Conservation (phyloP, 176 grass and related monocot genomes). For the Elaeis guineensis region DNA sequence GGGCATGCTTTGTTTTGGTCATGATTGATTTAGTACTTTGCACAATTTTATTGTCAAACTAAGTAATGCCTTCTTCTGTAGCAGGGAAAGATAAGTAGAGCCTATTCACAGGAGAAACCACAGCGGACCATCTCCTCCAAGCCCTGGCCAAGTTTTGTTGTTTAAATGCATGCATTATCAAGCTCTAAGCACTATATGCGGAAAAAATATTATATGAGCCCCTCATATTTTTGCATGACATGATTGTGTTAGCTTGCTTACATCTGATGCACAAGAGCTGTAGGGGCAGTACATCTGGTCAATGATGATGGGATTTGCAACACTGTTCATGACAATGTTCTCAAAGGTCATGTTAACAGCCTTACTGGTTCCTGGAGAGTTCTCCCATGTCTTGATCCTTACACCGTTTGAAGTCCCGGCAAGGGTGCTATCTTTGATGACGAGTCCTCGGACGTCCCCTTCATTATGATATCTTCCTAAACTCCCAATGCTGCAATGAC, state of each 20-base stretch:
- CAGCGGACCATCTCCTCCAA: too few species aligned
- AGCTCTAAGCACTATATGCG: too few species aligned
- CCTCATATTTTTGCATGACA: too few species aligned
- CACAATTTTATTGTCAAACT: too few species aligned
- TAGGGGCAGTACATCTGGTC: slow-evolving; percentile 38
- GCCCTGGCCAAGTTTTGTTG: too few species aligned
- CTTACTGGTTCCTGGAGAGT: slow-evolving; percentile 1
- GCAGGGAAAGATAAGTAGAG: too few species aligned
- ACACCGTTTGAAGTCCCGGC: slow-evolving; percentile 14
- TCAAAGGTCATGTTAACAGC: slow-evolving; percentile 25
- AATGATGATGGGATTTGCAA: slow-evolving; percentile 29
- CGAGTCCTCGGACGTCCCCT: slow-evolving; percentile 17
- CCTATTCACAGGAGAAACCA: too few species aligned
- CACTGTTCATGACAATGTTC: slow-evolving; percentile 27
- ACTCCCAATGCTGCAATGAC: slow-evolving; percentile 3
- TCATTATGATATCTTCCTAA: slow-evolving; percentile 5
- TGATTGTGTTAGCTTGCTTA: slow-evolving; percentile 2
- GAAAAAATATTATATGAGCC: too few species aligned
- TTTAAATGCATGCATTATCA: too few species aligned
- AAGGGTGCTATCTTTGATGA: slow-evolving; percentile 26
- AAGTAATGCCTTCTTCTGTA: too few species aligned
- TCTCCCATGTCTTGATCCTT: slow-evolving; percentile 33
- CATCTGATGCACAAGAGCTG: slow-evolving; percentile 5
- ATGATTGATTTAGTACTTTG: too few species aligned
- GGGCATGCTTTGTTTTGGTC: too few species aligned